Evolutionary conservation across 352 stramenopile species (phyloP), one percentile per base, ranked within the genome.

Genomic region (Elongisporangium anandrum): DNA sequence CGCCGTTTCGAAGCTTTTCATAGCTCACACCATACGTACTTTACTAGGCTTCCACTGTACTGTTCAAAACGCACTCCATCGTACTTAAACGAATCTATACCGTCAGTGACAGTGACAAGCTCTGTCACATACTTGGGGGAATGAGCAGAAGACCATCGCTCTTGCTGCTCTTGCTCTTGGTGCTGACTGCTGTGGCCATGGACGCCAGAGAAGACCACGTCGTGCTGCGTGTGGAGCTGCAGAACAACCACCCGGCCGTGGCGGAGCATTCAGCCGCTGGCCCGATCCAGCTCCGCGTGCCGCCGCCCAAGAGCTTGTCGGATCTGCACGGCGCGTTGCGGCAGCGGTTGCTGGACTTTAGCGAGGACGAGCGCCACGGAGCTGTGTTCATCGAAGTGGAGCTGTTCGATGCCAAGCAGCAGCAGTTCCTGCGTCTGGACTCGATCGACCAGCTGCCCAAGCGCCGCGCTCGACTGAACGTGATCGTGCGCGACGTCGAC

Each of bases 381-480:
- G 16, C 26, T 12, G 5, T 73, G 52, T 61, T 69, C 24, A 59
- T 83, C 57, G 53, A 24, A 7, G 60, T 85, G 12, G 77, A 87
- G 52, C 29, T 83, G 4, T 84, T 74, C 22, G 68, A 84, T 19
- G 48, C 66, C 9, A 66, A 68, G 39, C 47, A 41, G 16, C 62
- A 83, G 21, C 64, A 65, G 49, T 85, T 85, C 63, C 26, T 53
- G 16, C 45, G 54, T 2, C 63, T 85, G 4, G 34, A 58, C 17
- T 56, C 63, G 8, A 19, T 68, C 48, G 13, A 75, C 7, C 60
- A 77, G 45, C 51, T 81, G 13, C 41, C 52, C 17, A 26, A 61
- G 19, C 66, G 61, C 1, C 68, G 70, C 1, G 68, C 66, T 29
- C 71, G 74, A 59, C 51, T 87, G 34, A 87, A 74, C 34, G 68